phyloP scores from a whole-genome alignment of 305 asterid genomes.

The Fraxinus baroniana region DNA sequence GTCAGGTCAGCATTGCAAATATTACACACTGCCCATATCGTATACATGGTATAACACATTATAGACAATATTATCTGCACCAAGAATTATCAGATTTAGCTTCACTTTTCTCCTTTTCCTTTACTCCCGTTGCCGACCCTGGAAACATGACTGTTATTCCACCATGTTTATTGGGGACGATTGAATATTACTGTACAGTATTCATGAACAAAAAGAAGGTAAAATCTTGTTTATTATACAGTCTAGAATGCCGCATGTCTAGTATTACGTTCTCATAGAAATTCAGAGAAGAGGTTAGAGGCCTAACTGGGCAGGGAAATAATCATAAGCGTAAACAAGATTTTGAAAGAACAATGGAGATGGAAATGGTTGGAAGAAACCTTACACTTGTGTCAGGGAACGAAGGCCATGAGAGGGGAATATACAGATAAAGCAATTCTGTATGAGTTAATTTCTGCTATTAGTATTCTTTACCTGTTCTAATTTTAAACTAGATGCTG shows the following conservation, averaged over 20 bases:
- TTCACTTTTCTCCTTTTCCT: not conserved
- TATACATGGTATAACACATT: not conserved
- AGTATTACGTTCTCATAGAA: not conserved
- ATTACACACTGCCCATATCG: constrained; percentile 11
- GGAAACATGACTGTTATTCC: not conserved
- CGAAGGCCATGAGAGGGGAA: not conserved
- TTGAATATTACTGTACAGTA: not conserved
- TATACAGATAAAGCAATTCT: not conserved
- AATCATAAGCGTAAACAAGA: not conserved
- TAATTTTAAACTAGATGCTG: not conserved
- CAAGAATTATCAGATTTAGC: not conserved
- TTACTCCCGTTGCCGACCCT: not conserved
- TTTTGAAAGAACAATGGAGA: not conserved
- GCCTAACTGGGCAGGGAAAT: constrained; percentile 5
- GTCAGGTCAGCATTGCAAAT: constrained; percentile 66
- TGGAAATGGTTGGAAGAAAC: not conserved
- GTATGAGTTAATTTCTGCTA: not conserved
- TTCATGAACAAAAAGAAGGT: not conserved
- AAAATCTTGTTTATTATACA: not conserved
- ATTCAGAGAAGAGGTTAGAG: constrained; percentile 1
- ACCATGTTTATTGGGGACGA: not conserved
- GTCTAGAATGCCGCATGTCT: not conserved
- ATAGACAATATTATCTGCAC: not conserved
- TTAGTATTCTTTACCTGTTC: not conserved
- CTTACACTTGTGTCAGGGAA: not conserved